Conservation (phyloP, 2,329 filamentous ascomycete genomes). For the Claviceps sp. region DNA sequence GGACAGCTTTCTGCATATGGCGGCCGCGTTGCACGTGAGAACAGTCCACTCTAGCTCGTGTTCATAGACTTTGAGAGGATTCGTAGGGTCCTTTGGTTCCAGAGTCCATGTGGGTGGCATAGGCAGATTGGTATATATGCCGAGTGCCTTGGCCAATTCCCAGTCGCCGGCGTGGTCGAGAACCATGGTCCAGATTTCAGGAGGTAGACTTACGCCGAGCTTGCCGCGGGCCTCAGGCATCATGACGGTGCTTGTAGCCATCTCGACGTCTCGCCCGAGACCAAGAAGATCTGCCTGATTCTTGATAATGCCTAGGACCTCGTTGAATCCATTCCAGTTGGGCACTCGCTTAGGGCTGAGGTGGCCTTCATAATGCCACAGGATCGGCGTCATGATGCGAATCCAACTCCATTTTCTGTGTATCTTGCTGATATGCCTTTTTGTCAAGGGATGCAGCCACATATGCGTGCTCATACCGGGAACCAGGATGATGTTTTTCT, state of each 20-base stretch:
- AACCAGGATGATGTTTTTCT: constrained; percentile 72
- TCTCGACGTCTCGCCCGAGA: constrained; percentile 57
- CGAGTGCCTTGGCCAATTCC: constrained; percentile 73
- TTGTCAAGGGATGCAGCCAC: constrained; percentile 84
- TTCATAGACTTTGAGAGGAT: constrained; percentile 58
- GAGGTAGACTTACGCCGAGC: constrained; percentile 46
- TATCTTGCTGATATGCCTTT: constrained; percentile 75
- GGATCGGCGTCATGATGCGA: constrained; percentile 62
- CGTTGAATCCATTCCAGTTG: constrained; percentile 52
- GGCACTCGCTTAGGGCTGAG: constrained; percentile 39
- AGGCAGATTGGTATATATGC: constrained; percentile 65
- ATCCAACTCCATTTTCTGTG: constrained; percentile 80
- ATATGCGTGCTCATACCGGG: constrained; percentile 81
- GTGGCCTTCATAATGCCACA: constrained; percentile 61
- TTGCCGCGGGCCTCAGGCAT: constrained; percentile 20
- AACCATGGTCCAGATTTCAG: constrained; percentile 82
- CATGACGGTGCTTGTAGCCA: constrained; percentile 27
- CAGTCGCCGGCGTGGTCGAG: constrained; percentile 77
- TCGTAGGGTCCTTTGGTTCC: constrained; percentile 44
- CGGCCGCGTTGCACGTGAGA: constrained; percentile 54
- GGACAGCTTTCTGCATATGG: constrained; percentile 63
- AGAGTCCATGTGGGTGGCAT: constrained; percentile 57
- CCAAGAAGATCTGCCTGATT: constrained; percentile 66
- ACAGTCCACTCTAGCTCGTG: constrained; percentile 77
- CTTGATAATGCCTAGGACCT: constrained; percentile 60